These are phyloP conservation scores for Gentiana dahurica DNA, from an alignment of 257 asterid genomes.

Conservation along the genomic window DNA sequence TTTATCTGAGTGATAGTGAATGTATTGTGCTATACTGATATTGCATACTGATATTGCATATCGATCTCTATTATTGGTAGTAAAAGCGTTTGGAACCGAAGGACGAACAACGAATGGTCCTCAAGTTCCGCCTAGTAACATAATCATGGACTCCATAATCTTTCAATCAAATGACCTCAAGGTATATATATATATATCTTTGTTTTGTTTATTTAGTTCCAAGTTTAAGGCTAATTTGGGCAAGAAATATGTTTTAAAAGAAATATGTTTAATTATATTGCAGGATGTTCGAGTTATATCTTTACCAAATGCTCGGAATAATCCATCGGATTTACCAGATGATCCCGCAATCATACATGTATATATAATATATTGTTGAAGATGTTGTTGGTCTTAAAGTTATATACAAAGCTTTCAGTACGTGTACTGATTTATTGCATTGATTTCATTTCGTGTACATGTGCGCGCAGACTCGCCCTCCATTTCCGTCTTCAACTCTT, in stretches of 20 bases:
- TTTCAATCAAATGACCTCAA: constrained; percentile 25
- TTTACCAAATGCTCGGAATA: constrained; percentile 10
- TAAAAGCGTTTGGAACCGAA: constrained; percentile 28
- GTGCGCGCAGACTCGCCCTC: not conserved
- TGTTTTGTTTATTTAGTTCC: too few species aligned
- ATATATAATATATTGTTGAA: not conserved
- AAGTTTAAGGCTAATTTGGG: not conserved
- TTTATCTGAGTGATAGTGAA: too few species aligned
- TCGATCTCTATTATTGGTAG: constrained; percentile 10
- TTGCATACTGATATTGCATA: too few species aligned
- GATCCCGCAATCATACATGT: constrained; percentile 33
- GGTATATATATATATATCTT: constrained; percentile 1
- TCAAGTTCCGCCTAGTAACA: constrained; percentile 17
- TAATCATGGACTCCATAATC: constrained; percentile 15
- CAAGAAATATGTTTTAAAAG: constrained; percentile 1
- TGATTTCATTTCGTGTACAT: constrained; percentile 2
- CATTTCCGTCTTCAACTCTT: too few species aligned
- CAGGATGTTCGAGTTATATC: constrained; percentile 24
- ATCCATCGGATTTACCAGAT: constrained; percentile 16
- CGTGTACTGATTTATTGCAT: not conserved
- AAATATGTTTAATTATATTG: not conserved
- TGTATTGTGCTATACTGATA: too few species aligned
- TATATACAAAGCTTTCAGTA: constrained; percentile 4
- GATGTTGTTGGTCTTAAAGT: not conserved
- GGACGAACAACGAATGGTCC: constrained; percentile 19